Conservation (phyloP, 2,329 filamentous ascomycete genomes). For the Aureobasidium subglaciale region DNA sequence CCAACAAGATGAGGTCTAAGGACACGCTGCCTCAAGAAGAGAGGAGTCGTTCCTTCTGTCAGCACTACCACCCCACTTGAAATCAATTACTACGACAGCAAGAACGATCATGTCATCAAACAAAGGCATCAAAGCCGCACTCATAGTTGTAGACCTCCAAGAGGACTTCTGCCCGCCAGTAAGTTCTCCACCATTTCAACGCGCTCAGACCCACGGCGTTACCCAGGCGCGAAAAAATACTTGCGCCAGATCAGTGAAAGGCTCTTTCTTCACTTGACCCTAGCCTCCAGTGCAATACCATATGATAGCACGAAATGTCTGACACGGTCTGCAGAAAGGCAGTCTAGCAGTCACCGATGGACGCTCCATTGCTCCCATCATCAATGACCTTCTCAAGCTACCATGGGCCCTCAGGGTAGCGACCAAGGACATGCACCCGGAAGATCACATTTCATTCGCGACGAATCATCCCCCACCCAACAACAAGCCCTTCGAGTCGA, state of each 20-base stretch:
- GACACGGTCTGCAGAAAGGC: slow-evolving; percentile 53
- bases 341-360: slow-evolving; percentile 74
- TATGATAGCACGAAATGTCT: not conserved
- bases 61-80: not conserved
- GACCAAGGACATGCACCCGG: slow-evolving; percentile 89
- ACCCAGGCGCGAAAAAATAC: not conserved
- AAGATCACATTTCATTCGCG: slow-evolving; percentile 80
- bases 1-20: not conserved
- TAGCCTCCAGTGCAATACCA: not conserved
- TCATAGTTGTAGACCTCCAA: slow-evolving; percentile 65
- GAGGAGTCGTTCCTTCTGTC: not conserved
- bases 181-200: slow-evolving; percentile 30
- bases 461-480: slow-evolving; percentile 60
- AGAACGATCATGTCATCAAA: not conserved
- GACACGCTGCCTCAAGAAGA: not conserved
- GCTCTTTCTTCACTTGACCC: not conserved
- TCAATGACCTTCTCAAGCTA: slow-evolving; percentile 68
- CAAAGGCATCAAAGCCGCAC: slow-evolving; percentile 14
- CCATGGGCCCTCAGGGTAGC: slow-evolving; percentile 61
- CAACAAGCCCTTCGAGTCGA: slow-evolving; percentile 61
- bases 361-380: slow-evolving; percentile 58
- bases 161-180: slow-evolving; percentile 93
- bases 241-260: not conserved
- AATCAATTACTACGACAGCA: not conserved
- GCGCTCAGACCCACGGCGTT: slow-evolving; percentile 2